phyloP scores from a whole-genome alignment of 306 rosid species.

The Vigna unguiculata region DNA sequence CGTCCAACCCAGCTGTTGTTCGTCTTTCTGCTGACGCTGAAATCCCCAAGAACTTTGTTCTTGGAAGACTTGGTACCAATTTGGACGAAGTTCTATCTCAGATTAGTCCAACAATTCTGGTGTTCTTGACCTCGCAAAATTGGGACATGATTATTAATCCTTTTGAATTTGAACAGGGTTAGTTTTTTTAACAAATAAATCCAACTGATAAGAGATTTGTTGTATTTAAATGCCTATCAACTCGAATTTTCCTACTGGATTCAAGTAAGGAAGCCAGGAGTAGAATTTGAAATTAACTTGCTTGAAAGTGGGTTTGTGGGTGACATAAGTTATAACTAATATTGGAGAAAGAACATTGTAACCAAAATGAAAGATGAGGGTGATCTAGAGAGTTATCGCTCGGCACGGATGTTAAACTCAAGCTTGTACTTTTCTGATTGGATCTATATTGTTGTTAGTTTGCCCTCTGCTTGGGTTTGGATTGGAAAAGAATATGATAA shows the following conservation, averaged over 20 bases:
- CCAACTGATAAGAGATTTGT: not conserved
- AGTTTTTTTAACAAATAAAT: not conserved
- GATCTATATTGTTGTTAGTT: too few species aligned
- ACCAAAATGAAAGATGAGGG: not conserved
- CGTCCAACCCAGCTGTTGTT: not conserved
- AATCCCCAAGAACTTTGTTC: not conserved
- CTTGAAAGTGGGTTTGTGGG: not conserved
- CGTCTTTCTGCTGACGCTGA: too few species aligned
- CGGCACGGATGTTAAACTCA: too few species aligned
- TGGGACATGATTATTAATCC: not conserved
- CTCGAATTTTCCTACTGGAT: not conserved
- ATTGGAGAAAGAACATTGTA: not conserved
- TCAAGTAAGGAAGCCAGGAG: not conserved
- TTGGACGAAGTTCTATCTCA: not conserved
- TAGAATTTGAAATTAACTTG: not conserved
- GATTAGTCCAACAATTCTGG: not conserved
- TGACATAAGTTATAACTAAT: not conserved
- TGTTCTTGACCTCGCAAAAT: not conserved
- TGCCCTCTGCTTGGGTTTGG: too few species aligned
- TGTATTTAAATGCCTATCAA: not conserved
- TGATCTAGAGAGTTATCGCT: too few species aligned
- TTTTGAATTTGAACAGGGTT: not conserved
- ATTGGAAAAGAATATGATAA: too few species aligned
- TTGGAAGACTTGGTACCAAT: not conserved
- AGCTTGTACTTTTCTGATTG: too few species aligned